A percentile compares a stretch with the other conserved stretches of the same genome.
phyloP scores from a whole-genome alignment of 495 filamentous ascomycete genomes.

The Penicillium silybi region DNA sequence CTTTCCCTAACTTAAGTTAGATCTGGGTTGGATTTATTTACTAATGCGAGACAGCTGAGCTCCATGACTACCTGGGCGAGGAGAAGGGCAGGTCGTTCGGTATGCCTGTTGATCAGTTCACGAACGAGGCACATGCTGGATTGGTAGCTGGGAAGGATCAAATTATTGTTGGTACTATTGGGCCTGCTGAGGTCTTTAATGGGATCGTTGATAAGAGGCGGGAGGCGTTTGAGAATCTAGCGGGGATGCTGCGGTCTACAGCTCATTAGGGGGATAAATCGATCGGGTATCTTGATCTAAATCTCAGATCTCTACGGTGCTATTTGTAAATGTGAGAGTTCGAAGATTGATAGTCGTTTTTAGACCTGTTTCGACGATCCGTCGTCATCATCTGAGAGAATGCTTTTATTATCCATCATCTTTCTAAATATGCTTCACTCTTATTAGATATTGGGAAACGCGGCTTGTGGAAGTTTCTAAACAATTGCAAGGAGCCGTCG shows the following conservation, averaged over 20 bases:
- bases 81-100: conserved; percentile 45
- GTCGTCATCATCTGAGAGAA: background rate
- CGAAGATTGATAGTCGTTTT: no score
- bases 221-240: conserved; percentile 26
- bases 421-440: background rate
- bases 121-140: conserved; percentile 50
- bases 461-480: background rate
- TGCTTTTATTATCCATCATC: background rate
- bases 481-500: conserved; percentile 18
- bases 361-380: no score
- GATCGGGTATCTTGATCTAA: no score
- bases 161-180: conserved; percentile 27
- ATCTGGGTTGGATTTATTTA: no score
- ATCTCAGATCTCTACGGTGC: no score
- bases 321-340: no score
- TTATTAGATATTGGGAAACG: background rate
- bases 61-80: conserved; percentile 38
- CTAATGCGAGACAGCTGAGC: no score
- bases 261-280: no score
- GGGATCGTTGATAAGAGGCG: conserved; percentile 35
- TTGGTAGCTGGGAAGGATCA: conserved; percentile 49
- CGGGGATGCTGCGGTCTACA: conserved; percentile 2
- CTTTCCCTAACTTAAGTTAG: no score
- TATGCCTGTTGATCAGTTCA: conserved; percentile 60
- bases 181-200: conserved; percentile 26